phyloP scores from a whole-genome alignment of 768 basidiomycete species.

The Auricularia auricula-judae region DNA sequence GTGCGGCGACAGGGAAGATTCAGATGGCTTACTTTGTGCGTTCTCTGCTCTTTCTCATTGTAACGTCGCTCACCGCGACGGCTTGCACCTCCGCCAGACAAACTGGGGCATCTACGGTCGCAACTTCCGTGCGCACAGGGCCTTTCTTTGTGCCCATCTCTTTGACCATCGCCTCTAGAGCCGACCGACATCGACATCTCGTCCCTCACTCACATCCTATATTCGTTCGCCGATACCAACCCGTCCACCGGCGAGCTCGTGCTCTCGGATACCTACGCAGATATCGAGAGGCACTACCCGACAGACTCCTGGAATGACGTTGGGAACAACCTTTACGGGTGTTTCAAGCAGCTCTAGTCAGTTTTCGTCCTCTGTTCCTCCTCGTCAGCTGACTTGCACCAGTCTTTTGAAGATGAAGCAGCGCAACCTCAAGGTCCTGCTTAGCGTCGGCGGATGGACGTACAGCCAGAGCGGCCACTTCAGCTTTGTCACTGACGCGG shows the following conservation, averaged over 20 bases:
- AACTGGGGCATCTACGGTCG: constrained; percentile 47
- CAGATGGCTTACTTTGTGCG: neutral
- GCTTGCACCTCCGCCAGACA: neutral
- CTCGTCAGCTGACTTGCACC: neutral
- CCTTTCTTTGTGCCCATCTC: constrained; percentile 38
- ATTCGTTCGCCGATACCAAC: constrained; percentile 69
- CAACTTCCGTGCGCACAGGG: constrained; percentile 41
- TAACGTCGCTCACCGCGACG: neutral
- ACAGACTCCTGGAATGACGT: constrained; percentile 91
- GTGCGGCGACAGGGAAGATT: neutral
- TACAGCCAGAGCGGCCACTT: constrained; percentile 64
- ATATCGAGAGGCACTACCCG: constrained; percentile 68
- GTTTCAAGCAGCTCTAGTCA: constrained; percentile 77
- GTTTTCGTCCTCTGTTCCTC: constrained; percentile 39
- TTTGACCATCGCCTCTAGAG: constrained; percentile 27
- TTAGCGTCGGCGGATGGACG: constrained; percentile 54
- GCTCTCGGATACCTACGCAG: constrained; percentile 66
- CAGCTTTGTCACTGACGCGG: constrained; percentile 43
- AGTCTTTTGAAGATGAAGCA: constrained; percentile 14
- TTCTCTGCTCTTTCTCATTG: neutral
- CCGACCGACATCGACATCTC: constrained; percentile 50
- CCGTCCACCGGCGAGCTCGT: constrained; percentile 47
- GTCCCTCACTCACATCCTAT: constrained; percentile 65
- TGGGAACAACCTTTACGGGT: constrained; percentile 74
- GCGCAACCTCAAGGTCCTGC: constrained; percentile 45